phyloP scores from a whole-genome alignment of 148 eudicot genomes.

The Rhododendron henanense region DNA sequence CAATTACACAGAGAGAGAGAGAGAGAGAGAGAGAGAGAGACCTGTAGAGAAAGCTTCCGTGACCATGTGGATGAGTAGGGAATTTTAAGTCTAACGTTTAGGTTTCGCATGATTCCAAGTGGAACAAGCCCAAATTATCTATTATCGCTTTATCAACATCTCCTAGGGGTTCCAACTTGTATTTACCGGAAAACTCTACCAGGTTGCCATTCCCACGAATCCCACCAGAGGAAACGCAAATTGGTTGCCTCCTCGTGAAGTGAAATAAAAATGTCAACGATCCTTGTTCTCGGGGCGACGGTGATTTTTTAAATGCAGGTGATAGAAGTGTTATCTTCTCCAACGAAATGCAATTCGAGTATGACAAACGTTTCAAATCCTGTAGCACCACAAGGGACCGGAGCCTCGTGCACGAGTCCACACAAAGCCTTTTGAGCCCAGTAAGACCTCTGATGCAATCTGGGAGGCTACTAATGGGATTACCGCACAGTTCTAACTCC shows the following conservation, averaged over 20 bases:
- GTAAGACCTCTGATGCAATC: neutral
- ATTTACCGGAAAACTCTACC: too few species aligned
- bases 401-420: conserved; percentile 1
- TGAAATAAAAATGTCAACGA: too few species aligned
- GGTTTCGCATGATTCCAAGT: neutral
- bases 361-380: neutral
- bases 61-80: too few species aligned
- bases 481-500: neutral
- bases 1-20: neutral
- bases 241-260: too few species aligned
- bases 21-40: neutral
- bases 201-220: too few species aligned
- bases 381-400: neutral
- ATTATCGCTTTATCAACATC: neutral
- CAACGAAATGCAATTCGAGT: neutral
- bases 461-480: neutral
- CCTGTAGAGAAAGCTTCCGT: neutral
- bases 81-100: too few species aligned
- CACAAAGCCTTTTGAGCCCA: neutral
- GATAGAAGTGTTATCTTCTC: neutral
- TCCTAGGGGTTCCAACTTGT: too few species aligned
- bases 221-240: too few species aligned
- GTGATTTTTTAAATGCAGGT: too few species aligned
- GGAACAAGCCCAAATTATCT: neutral
- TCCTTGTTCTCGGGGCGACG: too few species aligned